Conservation (phyloP, 2,329 filamentous ascomycete genomes). For the Cordyceps farinosa region DNA sequence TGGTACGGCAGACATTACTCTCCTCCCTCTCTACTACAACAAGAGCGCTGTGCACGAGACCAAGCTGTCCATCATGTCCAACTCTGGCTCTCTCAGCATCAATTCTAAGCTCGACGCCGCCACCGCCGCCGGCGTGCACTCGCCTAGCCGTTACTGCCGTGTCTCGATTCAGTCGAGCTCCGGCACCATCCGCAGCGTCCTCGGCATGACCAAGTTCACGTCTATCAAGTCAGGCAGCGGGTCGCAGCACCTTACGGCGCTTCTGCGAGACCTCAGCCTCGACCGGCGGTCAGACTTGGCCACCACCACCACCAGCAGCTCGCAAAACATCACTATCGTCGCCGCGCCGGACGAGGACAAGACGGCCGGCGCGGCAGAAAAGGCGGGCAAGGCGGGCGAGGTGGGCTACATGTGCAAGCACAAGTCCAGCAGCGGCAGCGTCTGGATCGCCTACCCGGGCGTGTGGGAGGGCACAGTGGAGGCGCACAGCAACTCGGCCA, state of each 20-base stretch:
- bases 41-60: background rate
- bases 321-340: background rate
- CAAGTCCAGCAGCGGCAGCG: background rate
- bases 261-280: background rate
- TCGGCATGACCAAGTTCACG: background rate
- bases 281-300: background rate
- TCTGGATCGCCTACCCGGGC: background rate
- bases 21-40: background rate
- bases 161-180: background rate
- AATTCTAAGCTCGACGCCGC: background rate
- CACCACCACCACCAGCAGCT: background rate
- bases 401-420: background rate
- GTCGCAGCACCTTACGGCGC: background rate
- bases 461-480: slow-evolving; percentile 1
- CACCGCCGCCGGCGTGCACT: background rate
- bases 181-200: background rate
- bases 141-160: background rate
- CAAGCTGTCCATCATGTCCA: background rate
- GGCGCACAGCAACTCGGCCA: background rate
- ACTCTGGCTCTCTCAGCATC: background rate
- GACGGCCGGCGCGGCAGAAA: background rate
- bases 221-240: background rate
- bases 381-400: background rate
- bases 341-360: background rate
- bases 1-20: background rate